Evolutionary conservation across 139 green algal genomes (phyloP), one percentile per base, ranked within the genome.

Genomic region (Monoraphidium neglectum): DNA sequence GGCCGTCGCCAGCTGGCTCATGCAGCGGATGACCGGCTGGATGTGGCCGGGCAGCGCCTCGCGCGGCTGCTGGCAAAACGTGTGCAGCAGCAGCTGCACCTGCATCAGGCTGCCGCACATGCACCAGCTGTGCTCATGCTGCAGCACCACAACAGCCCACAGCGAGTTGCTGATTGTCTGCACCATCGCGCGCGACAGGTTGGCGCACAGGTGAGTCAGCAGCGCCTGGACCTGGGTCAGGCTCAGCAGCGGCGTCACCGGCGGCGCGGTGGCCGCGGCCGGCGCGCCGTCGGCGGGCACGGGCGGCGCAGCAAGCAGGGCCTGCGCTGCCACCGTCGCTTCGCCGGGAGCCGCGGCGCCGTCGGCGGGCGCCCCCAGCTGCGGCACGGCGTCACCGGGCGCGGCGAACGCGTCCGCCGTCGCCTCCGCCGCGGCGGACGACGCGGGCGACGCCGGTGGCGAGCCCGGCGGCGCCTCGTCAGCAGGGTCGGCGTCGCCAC

Each of bases 141-240:
- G 75, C 65, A 80, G 66, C 24, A 80, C 75, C 37, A 80, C 66
- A 3, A 80, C 66, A 1, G 75, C 75, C 75, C 75, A 80, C 54
- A 80, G 51, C 46, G 49, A 70, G 75, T 80, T 80, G 66, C 65
- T 75, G 65, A 80, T 74, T 3, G 75, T 80, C 66, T 80, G 75
- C 30, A 75, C 75, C 30, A 54, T 74, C 13, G 75, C 65, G 12
- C 13, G 28, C n/a, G 59, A 51, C 51, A 80, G 75, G 63, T 80
- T 65, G 46, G 49, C 23, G 40, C 65, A 75, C 35, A 80, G 66
- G 38, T 75, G 75, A 28, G 68, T 33, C 75, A 80, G 75, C 65
- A 80, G 53, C 65, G 64, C 28, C 54, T 61, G 53, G 28, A 75
- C 65, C 54, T 80, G 75, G 6, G 59, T 65, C 51, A 69, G 75